Base-by-base conservation (phyloP, 306 rosid genomes). In the Sophora flavescens region DNA sequence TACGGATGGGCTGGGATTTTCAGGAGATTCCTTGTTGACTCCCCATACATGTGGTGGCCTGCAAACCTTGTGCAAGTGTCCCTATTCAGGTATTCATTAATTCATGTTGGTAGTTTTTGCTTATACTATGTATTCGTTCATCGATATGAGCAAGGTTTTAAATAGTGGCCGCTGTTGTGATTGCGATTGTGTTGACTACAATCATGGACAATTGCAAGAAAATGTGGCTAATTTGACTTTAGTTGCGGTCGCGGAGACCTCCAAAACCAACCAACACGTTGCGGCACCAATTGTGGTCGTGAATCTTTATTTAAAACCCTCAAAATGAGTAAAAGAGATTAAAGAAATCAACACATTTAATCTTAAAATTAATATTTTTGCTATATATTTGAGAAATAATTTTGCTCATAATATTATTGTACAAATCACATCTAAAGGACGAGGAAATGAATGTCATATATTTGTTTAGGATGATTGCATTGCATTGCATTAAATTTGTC, bases 41-140 rank as follows among this genome's bases (percentile, higher is more conserved):
- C 98, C 28, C 94, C 98, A 1, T 91, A 90, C 78, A 94, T 94
- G 98, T 94, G 98, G 97, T 94, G 98, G 97, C 98, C 98, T 3
- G 2, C 88, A 30, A 91, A 94, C 64, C 89, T 94, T 22, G 96
- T 94, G 44, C 93, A 86, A 12, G 98, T 94, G 22, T 90, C 98
- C 80, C 87, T 94, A 0, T 94, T 94, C 79, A 88, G 95, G 98
- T 91, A 78, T 14, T 72, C 30, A 8, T 50, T 42, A 7, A 32
- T 36, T 63, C 28, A 5, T 28, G 14, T 68, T 10, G 33, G 13
- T 15, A 7, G 4, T 52, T 42, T 54, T 12, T 48, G 54, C 54
- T 3, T 2, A 48, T 1, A 12, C 54, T 4, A 14, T n/a, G 10
- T 44, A 44, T 44, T 44, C 50, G 2, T 44, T 44, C 50, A 9